Evolutionary conservation across 2,329 filamentous ascomycete species (phyloP), one percentile per base, ranked within the genome.

Genomic region (Xylariaceae sp.): DNA sequence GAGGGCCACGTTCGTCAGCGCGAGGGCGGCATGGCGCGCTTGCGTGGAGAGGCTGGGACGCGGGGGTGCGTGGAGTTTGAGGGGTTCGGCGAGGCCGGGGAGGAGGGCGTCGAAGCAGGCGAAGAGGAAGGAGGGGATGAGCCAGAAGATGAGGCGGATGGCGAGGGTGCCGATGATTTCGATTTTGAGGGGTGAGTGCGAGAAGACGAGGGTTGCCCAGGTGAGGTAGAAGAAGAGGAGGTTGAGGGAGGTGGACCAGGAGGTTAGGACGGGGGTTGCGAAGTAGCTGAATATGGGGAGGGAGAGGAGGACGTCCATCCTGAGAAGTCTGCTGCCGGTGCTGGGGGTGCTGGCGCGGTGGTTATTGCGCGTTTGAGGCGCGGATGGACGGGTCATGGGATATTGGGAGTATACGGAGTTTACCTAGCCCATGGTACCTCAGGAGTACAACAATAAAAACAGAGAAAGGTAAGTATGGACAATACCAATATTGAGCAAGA

Each of bases 181-280:
- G 59, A 96, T 84, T 60, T 84, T 82, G 13, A 94, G 77, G 0
- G 89, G 86, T 0, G 87, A 80, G 68, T 95, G 88, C 5, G 88
- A 88, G 2, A 93, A 78, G 45, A 95, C 85, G 37, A 97, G 81
- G 0, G 90, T 93, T 4, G 86, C 85, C 92, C 92, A 96, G 66
- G 90, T 93, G 77, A 96, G 83, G 73, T 92, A 93, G 74, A 96
- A 94, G 78, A 96, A 92, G 63, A 95, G 77, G 23, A 96, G 76
- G 73, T 94, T 96, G 64, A 96, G 78, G 1, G 87, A 92, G 1
- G 91, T 93, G 11, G 80, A 87, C 77, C 88, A 92, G 5, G 88
- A 88, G 5, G 84, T 82, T 59, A 85, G 72, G 51, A 81, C 77
- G 1, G 84, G 82, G 17, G 84, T 80, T 53, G 86, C 77, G 67